Base-by-base conservation (phyloP, 1,284 basidiomycete species). In the Sanghuangporus weigelae region DNA sequence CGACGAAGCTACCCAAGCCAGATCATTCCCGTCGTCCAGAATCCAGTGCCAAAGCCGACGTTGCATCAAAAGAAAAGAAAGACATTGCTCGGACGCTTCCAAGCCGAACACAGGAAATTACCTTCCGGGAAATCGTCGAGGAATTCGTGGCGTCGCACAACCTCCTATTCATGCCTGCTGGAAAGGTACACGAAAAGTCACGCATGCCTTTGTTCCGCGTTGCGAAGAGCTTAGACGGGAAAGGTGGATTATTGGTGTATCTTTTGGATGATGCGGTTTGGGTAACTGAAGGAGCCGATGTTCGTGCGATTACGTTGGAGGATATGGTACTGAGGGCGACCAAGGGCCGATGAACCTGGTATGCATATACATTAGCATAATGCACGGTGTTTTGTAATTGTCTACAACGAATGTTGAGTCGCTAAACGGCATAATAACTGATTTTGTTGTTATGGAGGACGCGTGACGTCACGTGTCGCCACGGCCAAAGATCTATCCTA, bases 71-170 rank as follows among this genome's bases (percentile, higher is more conserved):
- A 53, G 48, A 26, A 11, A 16, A 48, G 48, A 44, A 51, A 26
- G 48, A 21, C 39, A 36, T 35, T 12, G 40, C 73, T 11, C 78
- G 77, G 50, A 4, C 74, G 57, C 69, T 68, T 0, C 71, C 85
- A 0, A 74, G 81, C 6, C 81, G 86, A 44, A 77, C 81, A n/a
- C 83, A 84, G 67, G 89, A 84, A 79, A 91, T 96, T 68, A 95
- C 94, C 0, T 98, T 99, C 85, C 84, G 90, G 3, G 82, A 86
- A 7, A 89, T 99, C 60, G 93, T 95, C 51, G 95, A 98, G 73
- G 95, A 98, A 38, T 87, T 81, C 69, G 90, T 91, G 2, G 86
- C 92, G 1, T 76, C 84, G 23, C 86, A 92, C 72, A 95, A 99
- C 75, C 76, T 99, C 67, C 75, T 99, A 60, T 90, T 99, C 73